Evolutionary conservation across 192 early-diverging fungal species (phyloP), one percentile per base, ranked within the genome.

Genomic region (Linnemannia schmuckeri): DNA sequence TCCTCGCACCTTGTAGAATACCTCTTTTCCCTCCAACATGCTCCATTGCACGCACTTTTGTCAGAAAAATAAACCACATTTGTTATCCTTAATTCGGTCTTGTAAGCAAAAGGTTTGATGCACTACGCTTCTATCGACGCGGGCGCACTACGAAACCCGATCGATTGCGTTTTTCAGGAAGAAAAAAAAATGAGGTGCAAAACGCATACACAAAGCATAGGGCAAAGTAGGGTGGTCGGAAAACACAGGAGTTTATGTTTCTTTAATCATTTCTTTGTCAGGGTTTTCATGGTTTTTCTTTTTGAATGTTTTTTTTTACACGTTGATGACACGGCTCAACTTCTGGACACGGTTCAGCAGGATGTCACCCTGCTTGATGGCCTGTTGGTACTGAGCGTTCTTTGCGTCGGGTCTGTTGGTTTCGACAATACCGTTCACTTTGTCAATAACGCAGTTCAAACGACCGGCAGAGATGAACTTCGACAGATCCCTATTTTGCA

Each of bases 381-480:
- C 94, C 70, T 93, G 89, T 88, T 99, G 98, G 90, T 99, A 99
- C 90, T 99, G 98, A 24, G 97, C 97, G 82, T 99, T 99, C 94
- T 99, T 99, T 22, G 95, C 94, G 76, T 99, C 99, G 6, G 98
- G 97, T 76, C 99, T 93, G 92, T 99, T 99, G 30, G 97, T 99
- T 82, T 97, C 97, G 27, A 99, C 97, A 52, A 99, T 95, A 13
- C 99, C 99, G 78, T 94, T 96, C 17, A 99, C 99, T 89, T 99
- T 99, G 90, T 99, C 99, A 89, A 99, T 99, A 18, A 98, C 97
- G 78, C 97, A 98, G 91, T 99, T 98, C 55, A 99, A 91, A 46
- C 99, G 96, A 18, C 98, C 97, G 18, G 97, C 95, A 27, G 98
- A 96, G 88, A 99, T 97, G 88, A 98, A 99, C 75, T 95, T 95